Evolutionary conservation across 1,139 yeast genomes (phyloP), one percentile per base, ranked within the genome.

Genomic region (Insectozyma bohioensis): DNA sequence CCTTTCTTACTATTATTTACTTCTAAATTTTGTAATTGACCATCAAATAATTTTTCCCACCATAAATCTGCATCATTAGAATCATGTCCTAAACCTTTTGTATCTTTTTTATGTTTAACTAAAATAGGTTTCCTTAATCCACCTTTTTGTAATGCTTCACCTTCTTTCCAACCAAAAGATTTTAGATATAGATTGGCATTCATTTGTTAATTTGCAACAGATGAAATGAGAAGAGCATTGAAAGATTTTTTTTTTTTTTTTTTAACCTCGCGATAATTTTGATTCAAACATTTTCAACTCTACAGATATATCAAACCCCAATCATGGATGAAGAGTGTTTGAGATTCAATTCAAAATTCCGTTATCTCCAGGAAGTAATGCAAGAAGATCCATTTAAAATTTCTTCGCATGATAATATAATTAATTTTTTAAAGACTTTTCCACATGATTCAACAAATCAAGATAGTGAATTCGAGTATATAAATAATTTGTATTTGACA

Each of bases 41-140:
- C 96, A 57, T 92, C 97, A 61, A 92, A 92, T 30, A 90, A 67
- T 46, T 84, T 72, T 47, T 92, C 97, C 98, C 98, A 92, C 98
- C 98, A 92, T 33, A 86, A 83, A 49, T 88, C 97, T 13, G 82
- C 80, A 37, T 80, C 84, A 33, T 71, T 71, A 9, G 73, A 61
- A 41, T 75, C 82, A 49, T 82, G 82, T 0, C 95, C 95, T 27
- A 92, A 67, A 4, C 98, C 98, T 52, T 87, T 87, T 38, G 80
- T 82, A 52, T 92, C 97, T 47, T 80, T 80, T 61, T 92, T 88
- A 52, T 92, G 97, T 46, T 83, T 83, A 30, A 92, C 96, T 41
- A 92, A 61, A 31, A 92, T 79, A 0, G 98, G 97, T 50, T 80
- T 86, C 48, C 73, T 78, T 35, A 92, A 61, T 0, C 97, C 95